Base-by-base conservation (phyloP, 345 rosid genomes). In the Bruguiera sexangula region DNA sequence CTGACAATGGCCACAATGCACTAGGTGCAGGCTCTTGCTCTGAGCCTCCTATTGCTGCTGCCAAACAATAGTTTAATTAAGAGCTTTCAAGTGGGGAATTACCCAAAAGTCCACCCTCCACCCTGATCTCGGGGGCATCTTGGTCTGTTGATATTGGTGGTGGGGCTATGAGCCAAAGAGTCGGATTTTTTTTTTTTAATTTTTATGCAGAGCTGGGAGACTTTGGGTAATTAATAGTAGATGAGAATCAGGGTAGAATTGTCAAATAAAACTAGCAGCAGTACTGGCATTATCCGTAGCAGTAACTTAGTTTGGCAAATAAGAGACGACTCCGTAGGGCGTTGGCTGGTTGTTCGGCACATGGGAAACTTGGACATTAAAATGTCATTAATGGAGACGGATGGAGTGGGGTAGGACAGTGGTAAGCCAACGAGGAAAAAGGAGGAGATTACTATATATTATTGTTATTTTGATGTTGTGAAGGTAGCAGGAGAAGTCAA, bases 401-500 rank as follows among this genome's bases (percentile, higher is more conserved):
- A 56, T 24, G 60, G 60, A 56, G 60, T 56, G 2, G 29, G 26
- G 31, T 53, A 15, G 16, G 55, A 15, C 32, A 59, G 24, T 3
- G 20, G 16, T 10, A 27, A 8, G 59, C 15, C 59, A 22, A 2
- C 26, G 48, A 31, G 7, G 15, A 21, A 8, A 26, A 50, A 20
- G 18, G 22, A 55, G 15, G 15, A 20, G 6, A 55, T 8, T 5
- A 56, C 26, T 8, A 24, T 21, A 27, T 56, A 56, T 56, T 56
- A 43, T 43, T 13, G 16, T 13, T 13, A 43, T 43, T 56, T 10
- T 11, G 24, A 56, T 11, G 59, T 24, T 31, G 58, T 62, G 65
- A 48, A 24, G 48, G 32, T 5, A 26, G 24, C 52, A 66, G 71
- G 78, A 85, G 78, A 24, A 93, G 98, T 93, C 96, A 93, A 93